Evolutionary conservation across 805 yeast genomes (phyloP), one percentile per base, ranked within the genome.

Genomic region (Candida nonsorbophila): DNA sequence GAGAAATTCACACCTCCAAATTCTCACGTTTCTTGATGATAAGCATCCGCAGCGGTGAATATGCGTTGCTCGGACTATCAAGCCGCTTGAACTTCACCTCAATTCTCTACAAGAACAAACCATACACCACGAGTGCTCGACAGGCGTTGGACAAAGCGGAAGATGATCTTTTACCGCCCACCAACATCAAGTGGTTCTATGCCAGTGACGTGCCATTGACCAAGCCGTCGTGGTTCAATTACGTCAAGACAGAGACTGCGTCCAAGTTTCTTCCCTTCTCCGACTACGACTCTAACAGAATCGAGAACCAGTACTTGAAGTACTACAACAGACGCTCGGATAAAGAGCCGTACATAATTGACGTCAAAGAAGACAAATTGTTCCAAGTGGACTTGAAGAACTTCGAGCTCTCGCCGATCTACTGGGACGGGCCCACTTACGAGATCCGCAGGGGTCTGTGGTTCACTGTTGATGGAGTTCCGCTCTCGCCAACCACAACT

Each of bases 341-440:
- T 5, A 23, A 32, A 5, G 24, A 20, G 20, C 9, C n/a, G 19
- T 11, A 5, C 20, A 22, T 37, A 2, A 72, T 82, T 3, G 70
- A 72, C 1, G 97, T 90, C 1, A 79, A 79, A 47, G 95, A 85
- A 44, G 97, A 88, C 47, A 72, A 74, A 14, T 59, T 90, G 15
- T 84, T 83, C 44, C 74, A 77, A 44, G 95, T 86, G 4, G 76
- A 85, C 44, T 36, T 90, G 13, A 38, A 47, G 1, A 53, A 58
- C 5, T 67, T 77, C 53, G 67, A 66, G 27, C 51, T 88, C 44
- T 40, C 56, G 3, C 94, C 97, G 0, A 70, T 79, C 0, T 90
- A 78, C 50, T 90, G 97, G 97, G 77, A 75, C 6, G 97, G 97
- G 1, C 92, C 96, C 0, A 58, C 63, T 0, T 90, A 78, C 48